Evolutionary conservation across 441 rosid genomes (phyloP).

Genomic region (Populus hybrid): DNA sequence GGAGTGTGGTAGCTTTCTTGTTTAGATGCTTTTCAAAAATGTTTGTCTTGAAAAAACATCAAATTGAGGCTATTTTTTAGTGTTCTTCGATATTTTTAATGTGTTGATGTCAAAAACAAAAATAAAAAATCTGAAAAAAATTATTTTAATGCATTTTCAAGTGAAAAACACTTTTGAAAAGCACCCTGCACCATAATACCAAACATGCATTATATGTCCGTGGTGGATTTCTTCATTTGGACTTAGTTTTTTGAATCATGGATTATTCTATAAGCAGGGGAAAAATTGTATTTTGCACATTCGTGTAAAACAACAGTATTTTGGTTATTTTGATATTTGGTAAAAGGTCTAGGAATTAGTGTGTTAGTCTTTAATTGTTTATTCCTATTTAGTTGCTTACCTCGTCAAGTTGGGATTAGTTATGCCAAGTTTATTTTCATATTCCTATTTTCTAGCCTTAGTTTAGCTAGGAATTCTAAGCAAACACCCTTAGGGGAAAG

Average conservation of each 20-base stretch:
- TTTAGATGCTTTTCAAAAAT: no score
- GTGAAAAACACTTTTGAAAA: no score
- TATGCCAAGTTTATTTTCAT: neutral
- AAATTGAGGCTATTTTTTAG: no score
- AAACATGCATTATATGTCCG: no score
- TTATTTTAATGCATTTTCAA: no score
- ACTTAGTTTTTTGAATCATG: no score
- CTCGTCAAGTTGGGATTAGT: neutral
- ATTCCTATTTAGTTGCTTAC: neutral
- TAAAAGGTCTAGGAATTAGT: neutral
- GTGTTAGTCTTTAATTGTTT: neutral
- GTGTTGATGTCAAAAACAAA: no score
- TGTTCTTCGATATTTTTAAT: no score
- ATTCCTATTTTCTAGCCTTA: neutral
- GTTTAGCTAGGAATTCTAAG: neutral
- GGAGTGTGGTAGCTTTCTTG: no score
- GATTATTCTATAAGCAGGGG: neutral
- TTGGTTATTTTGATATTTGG: neutral
- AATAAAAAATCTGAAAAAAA: no score
- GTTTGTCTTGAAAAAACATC: no score
- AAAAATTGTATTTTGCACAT: neutral
- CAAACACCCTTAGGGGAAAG: neutral
- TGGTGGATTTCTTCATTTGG: neutral
- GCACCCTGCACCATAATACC: no score
- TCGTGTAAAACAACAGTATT: neutral